Conservation (phyloP, 2,329 filamentous ascomycete species). For the Metarhizium album region DNA sequence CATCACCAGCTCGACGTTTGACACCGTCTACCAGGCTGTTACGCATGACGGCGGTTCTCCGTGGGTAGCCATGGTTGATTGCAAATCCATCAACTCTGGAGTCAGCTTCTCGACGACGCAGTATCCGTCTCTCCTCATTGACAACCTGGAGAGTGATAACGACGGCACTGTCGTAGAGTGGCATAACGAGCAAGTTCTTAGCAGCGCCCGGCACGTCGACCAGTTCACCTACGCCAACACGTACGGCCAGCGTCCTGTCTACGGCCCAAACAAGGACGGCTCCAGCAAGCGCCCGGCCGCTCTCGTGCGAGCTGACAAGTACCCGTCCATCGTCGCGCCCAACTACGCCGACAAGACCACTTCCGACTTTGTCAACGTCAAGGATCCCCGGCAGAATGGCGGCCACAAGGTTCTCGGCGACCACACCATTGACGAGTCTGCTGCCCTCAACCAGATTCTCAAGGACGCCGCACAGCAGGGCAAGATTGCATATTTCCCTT, state of each 20-base stretch:
- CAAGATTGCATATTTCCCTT: slow-evolving; percentile 20
- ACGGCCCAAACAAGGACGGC: slow-evolving; percentile 22
- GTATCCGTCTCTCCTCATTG: slow-evolving; percentile 31
- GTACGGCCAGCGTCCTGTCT: slow-evolving; percentile 27
- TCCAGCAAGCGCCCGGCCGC: slow-evolving; percentile 21
- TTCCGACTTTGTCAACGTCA: slow-evolving; percentile 22
- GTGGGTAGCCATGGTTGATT: slow-evolving; percentile 31
- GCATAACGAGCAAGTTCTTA: slow-evolving; percentile 21
- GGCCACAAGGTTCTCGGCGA: slow-evolving; percentile 25
- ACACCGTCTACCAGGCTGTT: slow-evolving; percentile 26
- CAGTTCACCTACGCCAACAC: slow-evolving; percentile 33
- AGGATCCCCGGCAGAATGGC: slow-evolving; percentile 24
- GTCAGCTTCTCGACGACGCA: slow-evolving; percentile 25
- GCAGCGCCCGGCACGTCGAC: slow-evolving; percentile 20
- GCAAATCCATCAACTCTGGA: slow-evolving; percentile 29
- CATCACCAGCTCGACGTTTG: slow-evolving; percentile 28
- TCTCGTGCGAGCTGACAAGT: slow-evolving; percentile 25
- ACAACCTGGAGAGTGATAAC: slow-evolving; percentile 31
- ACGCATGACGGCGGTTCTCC: slow-evolving; percentile 25
- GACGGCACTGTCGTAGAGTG: slow-evolving; percentile 22
- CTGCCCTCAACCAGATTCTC: slow-evolving; percentile 26
- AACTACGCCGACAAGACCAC: slow-evolving; percentile 25
- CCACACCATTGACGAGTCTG: slow-evolving; percentile 26
- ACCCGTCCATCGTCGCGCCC: slow-evolving; percentile 27
- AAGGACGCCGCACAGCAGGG: slow-evolving; percentile 21